A percentile compares a stretch with the other conserved stretches of the same genome.
phyloP scores from a whole-genome alignment of 192 early-diverging fungal genomes.

The Coemansia sp. region DNA sequence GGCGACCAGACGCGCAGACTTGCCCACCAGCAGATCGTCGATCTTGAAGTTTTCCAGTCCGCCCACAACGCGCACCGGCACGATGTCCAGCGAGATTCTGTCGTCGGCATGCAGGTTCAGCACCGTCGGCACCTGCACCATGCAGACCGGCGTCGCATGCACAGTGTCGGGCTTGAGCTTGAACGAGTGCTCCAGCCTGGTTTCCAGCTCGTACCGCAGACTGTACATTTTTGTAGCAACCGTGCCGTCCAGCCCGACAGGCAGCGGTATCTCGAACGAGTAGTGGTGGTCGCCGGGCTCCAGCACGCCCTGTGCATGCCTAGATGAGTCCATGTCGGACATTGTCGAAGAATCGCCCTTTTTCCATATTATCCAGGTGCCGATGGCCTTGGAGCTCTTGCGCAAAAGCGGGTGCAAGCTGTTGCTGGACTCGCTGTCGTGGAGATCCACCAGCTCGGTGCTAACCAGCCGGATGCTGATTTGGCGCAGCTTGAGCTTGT shows the following conservation, averaged over 20 bases:
- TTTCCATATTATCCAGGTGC: slow-evolving; percentile 35
- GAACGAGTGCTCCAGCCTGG: slow-evolving; percentile 41
- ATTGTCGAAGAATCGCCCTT: background rate
- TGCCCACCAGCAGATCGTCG: slow-evolving; percentile 31
- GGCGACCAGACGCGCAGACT: slow-evolving; percentile 16
- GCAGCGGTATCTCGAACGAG: slow-evolving; percentile 40
- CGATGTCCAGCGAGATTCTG: slow-evolving; percentile 29
- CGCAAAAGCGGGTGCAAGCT: slow-evolving; percentile 31
- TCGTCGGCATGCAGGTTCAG: slow-evolving; percentile 45
- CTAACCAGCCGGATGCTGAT: slow-evolving; percentile 31
- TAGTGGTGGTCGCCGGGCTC: slow-evolving; percentile 39
- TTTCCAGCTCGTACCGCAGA: slow-evolving; percentile 37
- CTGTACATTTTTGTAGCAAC: slow-evolving; percentile 24
- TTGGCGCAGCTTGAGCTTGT: slow-evolving; percentile 41
- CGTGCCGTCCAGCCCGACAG: slow-evolving; percentile 31
- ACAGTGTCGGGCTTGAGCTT: slow-evolving; percentile 34
- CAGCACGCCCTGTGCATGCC: slow-evolving; percentile 15
- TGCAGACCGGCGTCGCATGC: slow-evolving; percentile 10
- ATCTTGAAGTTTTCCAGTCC: background rate
- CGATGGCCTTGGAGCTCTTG: slow-evolving; percentile 32
- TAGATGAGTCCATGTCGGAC: background rate
- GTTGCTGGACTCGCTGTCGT: slow-evolving; percentile 6
- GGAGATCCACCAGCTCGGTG: slow-evolving; percentile 45
- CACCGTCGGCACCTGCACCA: slow-evolving; percentile 44
- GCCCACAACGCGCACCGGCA: background rate